Percentiles rank a stretch among this genome's conserved stretches.
Conservation (phyloP, 805 yeast species). For the Saturnispora diversa region DNA sequence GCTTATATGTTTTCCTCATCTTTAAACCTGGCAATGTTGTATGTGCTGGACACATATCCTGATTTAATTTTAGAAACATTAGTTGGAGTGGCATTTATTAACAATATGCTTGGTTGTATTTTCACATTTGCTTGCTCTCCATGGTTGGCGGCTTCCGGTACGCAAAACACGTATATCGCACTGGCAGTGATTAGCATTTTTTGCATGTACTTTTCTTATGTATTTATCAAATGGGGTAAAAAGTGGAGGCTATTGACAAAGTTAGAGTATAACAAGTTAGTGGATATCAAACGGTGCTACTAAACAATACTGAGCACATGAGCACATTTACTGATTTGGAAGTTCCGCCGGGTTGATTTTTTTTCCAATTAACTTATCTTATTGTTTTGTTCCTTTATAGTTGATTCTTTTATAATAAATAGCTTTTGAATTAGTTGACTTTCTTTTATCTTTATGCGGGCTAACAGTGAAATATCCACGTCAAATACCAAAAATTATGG, state of each 20-base stretch:
- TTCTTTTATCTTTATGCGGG: no score
- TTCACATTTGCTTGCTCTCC: conserved; percentile 61
- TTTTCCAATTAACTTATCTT: no score
- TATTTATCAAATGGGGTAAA: conserved; percentile 55
- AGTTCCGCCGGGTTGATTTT: no score
- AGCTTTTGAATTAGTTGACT: no score
- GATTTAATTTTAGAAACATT: conserved; percentile 58
- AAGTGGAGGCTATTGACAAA: conserved; percentile 48
- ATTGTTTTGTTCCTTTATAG: no score
- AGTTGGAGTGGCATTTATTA: conserved; percentile 57
- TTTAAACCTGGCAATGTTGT: conserved; percentile 59
- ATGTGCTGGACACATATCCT: conserved; percentile 60
- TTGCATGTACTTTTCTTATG: conserved; percentile 45
- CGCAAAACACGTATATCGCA: conserved; percentile 51
- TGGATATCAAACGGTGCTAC: conserved; percentile 26
- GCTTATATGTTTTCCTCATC: conserved; percentile 64
- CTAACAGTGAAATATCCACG: not conserved
- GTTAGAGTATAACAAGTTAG: conserved; percentile 39
- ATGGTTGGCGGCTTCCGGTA: conserved; percentile 51
- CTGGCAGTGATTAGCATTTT: conserved; percentile 51
- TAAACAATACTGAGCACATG: conserved; percentile 4
- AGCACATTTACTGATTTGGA: no score
- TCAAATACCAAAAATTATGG: conserved; percentile 9
- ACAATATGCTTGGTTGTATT: conserved; percentile 54
- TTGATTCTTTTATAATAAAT: no score